Base-by-base conservation (phyloP, 2,329 filamentous ascomycete genomes). In the Aspergillus unguis region DNA sequence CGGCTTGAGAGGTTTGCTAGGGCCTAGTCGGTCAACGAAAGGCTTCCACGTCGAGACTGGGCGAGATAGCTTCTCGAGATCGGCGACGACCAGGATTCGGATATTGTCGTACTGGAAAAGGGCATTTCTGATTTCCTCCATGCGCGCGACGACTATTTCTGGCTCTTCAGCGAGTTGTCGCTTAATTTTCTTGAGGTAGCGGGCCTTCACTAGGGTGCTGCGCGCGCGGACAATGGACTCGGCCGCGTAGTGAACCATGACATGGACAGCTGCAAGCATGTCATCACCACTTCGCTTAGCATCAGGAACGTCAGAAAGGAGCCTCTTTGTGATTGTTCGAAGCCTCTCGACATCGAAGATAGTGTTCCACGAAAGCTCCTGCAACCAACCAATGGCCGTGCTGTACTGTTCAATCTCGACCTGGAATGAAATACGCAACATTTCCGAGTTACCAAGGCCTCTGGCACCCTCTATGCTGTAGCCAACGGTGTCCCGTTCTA, bases 281-380 rank as follows among this genome's bases (percentile, higher is more conserved):
- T 78, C 70, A 48, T 73, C 71, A 36, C 94, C 94, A 62, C 88
- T 89, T 38, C 94, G 88, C 77, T 97, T 99, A 48, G 85, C 80
- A 66, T 96, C 91, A 0, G 94, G 94, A 17, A 99, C 87, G 62
- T 97, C 92, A 2, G 92, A 91, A 17, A 96, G 79, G 42, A 95
- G 84, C 71, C 96, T 95, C 53, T 85, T 85, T 11, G 95, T 77
- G 36, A 82, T 81, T 1, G 83, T 77, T 47, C 79, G 77, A 25
- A 86, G 71, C 55, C 84, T 75, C 52, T 78, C 88, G 3, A 86
- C 80, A 63, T 97, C 92, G 64, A 97, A 96, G 47, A 96, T 79
- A 36, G 89, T 88, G 67, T 95, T 86, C 68, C 92, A 95, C 70
- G 96, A 86, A 71, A 97, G 81, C 9, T 88, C 88, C 23, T 85